These are phyloP conservation scores for Circinella umbellata DNA, from an alignment of 371 early-diverging fungal genomes.

Conservation along the genomic window DNA sequence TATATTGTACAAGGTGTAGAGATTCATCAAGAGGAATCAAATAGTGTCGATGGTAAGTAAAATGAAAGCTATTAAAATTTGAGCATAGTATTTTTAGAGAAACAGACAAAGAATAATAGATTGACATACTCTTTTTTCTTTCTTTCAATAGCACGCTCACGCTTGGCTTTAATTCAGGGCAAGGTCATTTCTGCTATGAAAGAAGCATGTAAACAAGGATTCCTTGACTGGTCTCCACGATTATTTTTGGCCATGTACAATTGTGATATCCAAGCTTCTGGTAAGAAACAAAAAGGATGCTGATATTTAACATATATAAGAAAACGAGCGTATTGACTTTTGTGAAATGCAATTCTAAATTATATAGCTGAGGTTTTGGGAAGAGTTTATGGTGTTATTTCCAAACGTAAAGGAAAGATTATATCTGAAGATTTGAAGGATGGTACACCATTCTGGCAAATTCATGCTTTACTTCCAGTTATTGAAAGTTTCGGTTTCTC, in stretches of 20 bases:
- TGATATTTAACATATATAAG: too few species aligned
- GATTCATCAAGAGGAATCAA: slow-evolving; percentile 43
- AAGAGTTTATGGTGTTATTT: slow-evolving; percentile 93
- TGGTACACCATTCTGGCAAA: slow-evolving; percentile 94
- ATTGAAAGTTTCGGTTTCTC: slow-evolving; percentile 99
- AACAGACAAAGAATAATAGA: too few species aligned
- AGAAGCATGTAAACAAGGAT: slow-evolving; percentile 84
- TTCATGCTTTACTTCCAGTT: slow-evolving; percentile 93
- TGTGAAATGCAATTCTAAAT: too few species aligned
- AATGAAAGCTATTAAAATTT: slow-evolving; percentile 4
- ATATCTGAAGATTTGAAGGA: slow-evolving; percentile 94
- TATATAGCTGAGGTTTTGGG: slow-evolving; percentile 87
- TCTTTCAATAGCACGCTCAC: slow-evolving; percentile 45
- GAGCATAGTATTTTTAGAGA: too few species aligned
- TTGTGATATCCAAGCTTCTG: slow-evolving; percentile 93
- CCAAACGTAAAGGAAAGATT: slow-evolving; percentile 86
- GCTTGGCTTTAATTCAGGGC: slow-evolving; percentile 70
- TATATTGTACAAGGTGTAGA: slow-evolving; percentile 81
- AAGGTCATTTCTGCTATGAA: slow-evolving; percentile 89
- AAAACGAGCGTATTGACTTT: neutral
- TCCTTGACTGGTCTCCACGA: slow-evolving; percentile 94
- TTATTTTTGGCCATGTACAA: slow-evolving; percentile 94
- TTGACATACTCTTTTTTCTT: neutral
- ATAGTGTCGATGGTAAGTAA: slow-evolving; percentile 33
- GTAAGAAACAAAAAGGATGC: slow-evolving; percentile 27